Evolutionary conservation across 139 green algal species (phyloP).

Genomic region (Dunaliella primolecta): DNA sequence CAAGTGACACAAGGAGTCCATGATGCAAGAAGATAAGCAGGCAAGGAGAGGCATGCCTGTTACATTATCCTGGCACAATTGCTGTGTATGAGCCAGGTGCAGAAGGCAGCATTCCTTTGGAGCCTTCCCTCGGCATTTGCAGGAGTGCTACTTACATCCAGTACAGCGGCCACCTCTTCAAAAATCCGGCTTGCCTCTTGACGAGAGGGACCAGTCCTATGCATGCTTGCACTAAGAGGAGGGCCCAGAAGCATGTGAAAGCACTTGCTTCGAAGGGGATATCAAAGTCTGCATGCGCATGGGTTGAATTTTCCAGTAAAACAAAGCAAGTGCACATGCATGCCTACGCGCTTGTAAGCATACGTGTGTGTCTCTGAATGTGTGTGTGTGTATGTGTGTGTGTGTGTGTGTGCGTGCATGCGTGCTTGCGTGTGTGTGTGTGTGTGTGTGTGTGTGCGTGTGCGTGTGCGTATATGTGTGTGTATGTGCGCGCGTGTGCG

Average conservation of each 20-base stretch:
- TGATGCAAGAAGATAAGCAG: too few relatives aligned
- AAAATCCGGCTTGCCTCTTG: background rate
- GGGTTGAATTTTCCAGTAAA: background rate
- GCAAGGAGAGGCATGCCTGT: too few relatives aligned
- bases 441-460: background rate
- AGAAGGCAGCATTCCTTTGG: too few relatives aligned
- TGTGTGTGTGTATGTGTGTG: background rate
- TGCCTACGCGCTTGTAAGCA: background rate
- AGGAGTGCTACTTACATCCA: background rate
- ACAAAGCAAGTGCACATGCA: background rate
- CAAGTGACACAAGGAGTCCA: too few relatives aligned
- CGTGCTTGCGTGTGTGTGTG: background rate
- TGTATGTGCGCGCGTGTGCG: too few relatives aligned
- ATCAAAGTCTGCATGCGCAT: background rate
- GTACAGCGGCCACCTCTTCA: slow-evolving; percentile 1
- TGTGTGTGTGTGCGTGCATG: background rate
- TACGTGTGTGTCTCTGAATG: background rate
- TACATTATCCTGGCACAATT: too few relatives aligned
- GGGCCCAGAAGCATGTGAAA: background rate
- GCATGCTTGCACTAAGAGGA: background rate
- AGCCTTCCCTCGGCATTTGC: too few relatives aligned
- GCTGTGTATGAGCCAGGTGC: too few relatives aligned
- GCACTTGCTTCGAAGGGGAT: background rate
- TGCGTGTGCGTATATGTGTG: background rate
- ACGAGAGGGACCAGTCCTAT: background rate